A percentile compares a stretch with the other conserved stretches of the same genome.
Conservation (phyloP, 2,329 filamentous ascomycete genomes). For the Aspergillus ochraceoroseus region DNA sequence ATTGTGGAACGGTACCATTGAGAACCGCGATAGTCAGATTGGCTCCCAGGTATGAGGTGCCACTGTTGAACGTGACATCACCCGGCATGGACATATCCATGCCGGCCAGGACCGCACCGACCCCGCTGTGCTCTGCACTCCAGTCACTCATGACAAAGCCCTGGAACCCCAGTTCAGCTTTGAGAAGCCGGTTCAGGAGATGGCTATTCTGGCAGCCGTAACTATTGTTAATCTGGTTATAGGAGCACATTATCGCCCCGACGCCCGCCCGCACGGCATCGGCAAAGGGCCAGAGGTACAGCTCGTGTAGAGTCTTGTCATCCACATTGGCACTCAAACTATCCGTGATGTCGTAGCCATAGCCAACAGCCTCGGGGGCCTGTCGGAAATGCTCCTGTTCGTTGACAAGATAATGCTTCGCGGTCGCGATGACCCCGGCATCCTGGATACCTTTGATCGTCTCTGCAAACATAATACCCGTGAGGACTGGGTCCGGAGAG, state of each 20-base stretch:
- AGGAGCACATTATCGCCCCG: slow-evolving; percentile 66
- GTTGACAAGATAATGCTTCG: slow-evolving; percentile 70
- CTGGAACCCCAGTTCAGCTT: slow-evolving; percentile 71
- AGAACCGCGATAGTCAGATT: slow-evolving; percentile 84
- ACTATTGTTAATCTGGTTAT: slow-evolving; percentile 66
- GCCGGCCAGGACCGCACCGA: slow-evolving; percentile 60
- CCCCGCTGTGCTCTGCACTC: slow-evolving; percentile 70
- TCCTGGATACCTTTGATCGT: slow-evolving; percentile 76
- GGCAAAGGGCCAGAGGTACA: slow-evolving; percentile 65
- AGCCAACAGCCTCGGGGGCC: slow-evolving; percentile 52
- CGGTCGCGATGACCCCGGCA: slow-evolving; percentile 75
- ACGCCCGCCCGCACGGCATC: slow-evolving; percentile 63
- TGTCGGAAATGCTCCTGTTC: slow-evolving; percentile 72
- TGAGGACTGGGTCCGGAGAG: slow-evolving; percentile 69
- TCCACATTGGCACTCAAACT: slow-evolving; percentile 58
- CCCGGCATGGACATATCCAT: slow-evolving; percentile 82
- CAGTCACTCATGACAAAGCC: slow-evolving; percentile 68
- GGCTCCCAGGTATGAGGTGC: slow-evolving; percentile 70
- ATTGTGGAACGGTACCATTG: slow-evolving; percentile 83
- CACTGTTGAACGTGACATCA: slow-evolving; percentile 71
- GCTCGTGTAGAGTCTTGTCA: slow-evolving; percentile 59
- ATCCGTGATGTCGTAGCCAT: slow-evolving; percentile 60
- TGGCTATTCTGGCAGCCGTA: slow-evolving; percentile 63
- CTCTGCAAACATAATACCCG: slow-evolving; percentile 66
- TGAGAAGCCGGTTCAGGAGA: slow-evolving; percentile 58